Conservation (phyloP, 495 filamentous ascomycete genomes). For the Neurospora pannonica region DNA sequence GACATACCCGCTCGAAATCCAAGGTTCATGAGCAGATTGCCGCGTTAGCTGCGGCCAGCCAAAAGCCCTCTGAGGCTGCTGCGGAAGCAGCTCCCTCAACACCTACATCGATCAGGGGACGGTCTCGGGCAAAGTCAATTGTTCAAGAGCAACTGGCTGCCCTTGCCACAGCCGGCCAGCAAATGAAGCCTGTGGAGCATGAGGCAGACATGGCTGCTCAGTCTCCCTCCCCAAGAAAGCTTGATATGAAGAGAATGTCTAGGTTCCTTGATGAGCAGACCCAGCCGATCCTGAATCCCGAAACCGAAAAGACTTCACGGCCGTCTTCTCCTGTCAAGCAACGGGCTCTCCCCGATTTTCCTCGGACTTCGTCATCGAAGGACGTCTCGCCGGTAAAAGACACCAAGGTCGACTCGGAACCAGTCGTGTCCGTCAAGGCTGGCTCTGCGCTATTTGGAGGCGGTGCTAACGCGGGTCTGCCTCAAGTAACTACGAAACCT, state of each 20-base stretch:
- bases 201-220: constrained; percentile 26
- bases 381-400: not conserved
- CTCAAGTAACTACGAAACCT: constrained; percentile 2
- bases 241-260: constrained; percentile 45
- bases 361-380: constrained; percentile 8
- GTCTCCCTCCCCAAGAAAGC: constrained; percentile 41
- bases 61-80: constrained; percentile 23
- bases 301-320: constrained; percentile 16
- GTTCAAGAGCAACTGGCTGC: constrained; percentile 3
- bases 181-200: not conserved
- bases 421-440: constrained; percentile 31
- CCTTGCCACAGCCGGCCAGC: not conserved
- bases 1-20: constrained; percentile 19
- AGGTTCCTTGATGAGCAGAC: constrained; percentile 36
- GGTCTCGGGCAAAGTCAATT: not conserved
- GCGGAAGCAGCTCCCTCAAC: constrained; percentile 11
- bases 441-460: constrained; percentile 7
- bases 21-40: constrained; percentile 38
- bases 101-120: not conserved
- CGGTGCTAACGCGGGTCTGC: constrained; percentile 9
- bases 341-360: constrained; percentile 5
- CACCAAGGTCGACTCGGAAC: constrained; percentile 23
- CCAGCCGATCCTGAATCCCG: constrained; percentile 12
- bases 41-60: constrained; percentile 26
- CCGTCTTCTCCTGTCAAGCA: constrained; percentile 18